A percentile compares a stretch with the other conserved stretches of the same genome.
Conservation (phyloP, 2,329 filamentous ascomycete genomes). For the Coniochaeta prunicola region DNA sequence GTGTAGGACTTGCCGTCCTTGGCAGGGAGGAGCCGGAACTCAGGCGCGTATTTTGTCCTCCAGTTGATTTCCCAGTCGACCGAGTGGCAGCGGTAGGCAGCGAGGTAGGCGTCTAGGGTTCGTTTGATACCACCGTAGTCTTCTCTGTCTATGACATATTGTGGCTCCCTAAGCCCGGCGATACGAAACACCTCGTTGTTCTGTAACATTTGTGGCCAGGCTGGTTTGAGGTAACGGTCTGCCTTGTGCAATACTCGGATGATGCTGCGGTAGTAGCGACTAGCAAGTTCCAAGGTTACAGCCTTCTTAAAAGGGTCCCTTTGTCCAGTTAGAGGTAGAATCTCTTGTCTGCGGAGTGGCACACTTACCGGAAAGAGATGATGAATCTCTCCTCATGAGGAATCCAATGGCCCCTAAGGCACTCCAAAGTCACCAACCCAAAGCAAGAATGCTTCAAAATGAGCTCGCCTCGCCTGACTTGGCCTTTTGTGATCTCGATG, state of each 20-base stretch:
- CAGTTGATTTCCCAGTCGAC: slow-evolving; percentile 46
- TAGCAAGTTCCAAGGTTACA: slow-evolving; percentile 37
- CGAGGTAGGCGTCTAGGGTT: slow-evolving; percentile 47
- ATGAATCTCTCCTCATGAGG: slow-evolving; percentile 49
- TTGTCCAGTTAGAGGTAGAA: slow-evolving; percentile 1
- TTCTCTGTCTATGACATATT: slow-evolving; percentile 46
- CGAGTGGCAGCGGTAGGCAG: slow-evolving; percentile 40
- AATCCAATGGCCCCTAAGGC: slow-evolving; percentile 41
- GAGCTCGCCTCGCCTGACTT: slow-evolving; percentile 34
- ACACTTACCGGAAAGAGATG: slow-evolving; percentile 43
- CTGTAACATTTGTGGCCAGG: slow-evolving; percentile 50
- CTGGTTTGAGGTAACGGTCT: slow-evolving; percentile 49
- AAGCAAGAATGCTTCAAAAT: slow-evolving; percentile 41
- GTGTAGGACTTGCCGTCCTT: slow-evolving; percentile 32
- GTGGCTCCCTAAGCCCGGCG: slow-evolving; percentile 42
- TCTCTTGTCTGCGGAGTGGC: neutral
- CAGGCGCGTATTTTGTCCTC: slow-evolving; percentile 38
- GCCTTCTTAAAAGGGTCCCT: slow-evolving; percentile 23
- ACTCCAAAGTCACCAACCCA: slow-evolving; percentile 44
- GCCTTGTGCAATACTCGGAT: slow-evolving; percentile 46
- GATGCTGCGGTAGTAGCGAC: slow-evolving; percentile 45
- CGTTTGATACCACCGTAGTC: slow-evolving; percentile 45
- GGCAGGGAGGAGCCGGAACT: slow-evolving; percentile 44
- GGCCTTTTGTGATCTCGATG: slow-evolving; percentile 40
- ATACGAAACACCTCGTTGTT: slow-evolving; percentile 44